A percentile compares a stretch with the other conserved stretches of the same genome.
phyloP scores from a whole-genome alignment of 192 early-diverging fungal genomes.

The Backusella sp. region DNA sequence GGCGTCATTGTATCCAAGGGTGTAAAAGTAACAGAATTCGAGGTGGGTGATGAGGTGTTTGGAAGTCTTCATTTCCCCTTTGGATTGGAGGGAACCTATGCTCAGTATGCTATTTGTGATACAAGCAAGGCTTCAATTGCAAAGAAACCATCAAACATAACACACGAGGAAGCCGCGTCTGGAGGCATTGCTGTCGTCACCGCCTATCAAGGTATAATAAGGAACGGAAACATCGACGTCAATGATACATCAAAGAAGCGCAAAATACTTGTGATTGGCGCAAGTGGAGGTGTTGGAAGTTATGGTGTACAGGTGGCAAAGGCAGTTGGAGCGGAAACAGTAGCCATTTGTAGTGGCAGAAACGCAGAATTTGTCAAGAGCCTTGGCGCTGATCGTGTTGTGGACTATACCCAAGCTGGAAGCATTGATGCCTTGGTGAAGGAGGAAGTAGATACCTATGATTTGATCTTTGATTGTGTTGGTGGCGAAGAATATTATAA shows the following conservation, averaged over 20 bases:
- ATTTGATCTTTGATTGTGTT: slow-evolving; percentile 47
- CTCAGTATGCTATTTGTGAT: slow-evolving; percentile 11
- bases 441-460: slow-evolving; percentile 32
- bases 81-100: slow-evolving; percentile 21
- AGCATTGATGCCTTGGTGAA: slow-evolving; percentile 24
- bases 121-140: not conserved
- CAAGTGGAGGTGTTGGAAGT: slow-evolving; percentile 51
- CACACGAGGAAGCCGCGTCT: slow-evolving; percentile 11
- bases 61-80: not conserved
- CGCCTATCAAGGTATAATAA: slow-evolving; percentile 6
- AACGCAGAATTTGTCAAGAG: slow-evolving; percentile 47
- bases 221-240: not conserved
- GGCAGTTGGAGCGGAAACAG: slow-evolving; percentile 48
- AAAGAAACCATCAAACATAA: slow-evolving; percentile 15
- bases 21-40: slow-evolving; percentile 14
- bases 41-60: slow-evolving; percentile 27
- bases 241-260: not conserved
- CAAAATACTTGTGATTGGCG: slow-evolving; percentile 49
- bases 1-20: slow-evolving; percentile 22
- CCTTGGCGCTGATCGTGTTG: slow-evolving; percentile 53
- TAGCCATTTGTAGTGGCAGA: slow-evolving; percentile 49
- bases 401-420: slow-evolving; percentile 54
- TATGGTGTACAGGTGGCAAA: slow-evolving; percentile 55
- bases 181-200: slow-evolving; percentile 13
- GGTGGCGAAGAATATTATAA: slow-evolving; percentile 36